Conservation (phyloP, 2,329 filamentous ascomycete genomes). For the Aureobasidium pullulans region DNA sequence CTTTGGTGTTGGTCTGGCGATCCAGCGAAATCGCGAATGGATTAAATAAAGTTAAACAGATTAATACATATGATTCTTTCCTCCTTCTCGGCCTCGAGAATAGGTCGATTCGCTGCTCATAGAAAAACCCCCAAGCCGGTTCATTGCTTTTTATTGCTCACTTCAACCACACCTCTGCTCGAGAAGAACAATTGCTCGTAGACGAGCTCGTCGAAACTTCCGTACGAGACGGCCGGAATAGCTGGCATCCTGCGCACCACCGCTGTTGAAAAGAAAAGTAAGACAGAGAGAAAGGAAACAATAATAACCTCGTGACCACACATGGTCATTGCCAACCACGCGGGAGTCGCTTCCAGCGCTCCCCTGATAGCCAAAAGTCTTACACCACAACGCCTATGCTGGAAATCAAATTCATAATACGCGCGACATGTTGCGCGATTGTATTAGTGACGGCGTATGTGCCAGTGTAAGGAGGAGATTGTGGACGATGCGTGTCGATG, state of each 20-base stretch:
- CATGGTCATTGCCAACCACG: not conserved
- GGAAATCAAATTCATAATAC: slow-evolving; percentile 14
- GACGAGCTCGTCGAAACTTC: not conserved
- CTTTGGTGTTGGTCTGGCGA: no score
- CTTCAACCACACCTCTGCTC: not conserved
- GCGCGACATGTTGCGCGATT: slow-evolving; percentile 2
- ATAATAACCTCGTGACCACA: not conserved
- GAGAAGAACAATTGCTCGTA: not conserved
- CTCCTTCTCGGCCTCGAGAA: not conserved
- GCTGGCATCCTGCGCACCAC: not conserved
- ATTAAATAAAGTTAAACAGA: not conserved
- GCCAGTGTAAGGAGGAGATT: slow-evolving; percentile 4
- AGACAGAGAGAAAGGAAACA: not conserved
- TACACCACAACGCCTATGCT: slow-evolving; percentile 16
- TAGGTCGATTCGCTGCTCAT: not conserved
- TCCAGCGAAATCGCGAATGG: no score
- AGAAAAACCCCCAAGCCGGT: not conserved
- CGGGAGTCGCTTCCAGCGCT: slow-evolving; percentile 2
- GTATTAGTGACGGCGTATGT: slow-evolving; percentile 14
- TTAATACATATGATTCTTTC: slow-evolving; percentile 7
- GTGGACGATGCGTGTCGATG: slow-evolving; percentile 2
- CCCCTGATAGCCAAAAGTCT: slow-evolving; percentile 6
- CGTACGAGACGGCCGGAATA: not conserved
- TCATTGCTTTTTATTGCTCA: not conserved
- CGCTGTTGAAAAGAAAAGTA: not conserved